Percentiles rank a stretch among this genome's conserved stretches.
Conservation (phyloP, 352 stramenopile genomes). For the Lagenidium giganteum region DNA sequence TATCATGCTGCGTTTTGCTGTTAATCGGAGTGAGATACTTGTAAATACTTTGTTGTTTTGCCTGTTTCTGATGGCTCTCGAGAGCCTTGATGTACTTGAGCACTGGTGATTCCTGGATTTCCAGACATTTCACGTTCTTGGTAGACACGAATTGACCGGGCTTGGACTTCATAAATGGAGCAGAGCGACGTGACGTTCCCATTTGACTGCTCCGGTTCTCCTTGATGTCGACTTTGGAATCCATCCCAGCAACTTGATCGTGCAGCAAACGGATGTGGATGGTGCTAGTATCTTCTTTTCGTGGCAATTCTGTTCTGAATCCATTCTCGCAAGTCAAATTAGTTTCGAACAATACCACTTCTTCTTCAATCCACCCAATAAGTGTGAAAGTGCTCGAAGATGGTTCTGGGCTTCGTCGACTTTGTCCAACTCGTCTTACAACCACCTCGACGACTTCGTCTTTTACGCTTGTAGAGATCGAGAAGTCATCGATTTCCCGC, state of each 20-base stretch:
- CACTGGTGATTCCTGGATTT: constrained; percentile 25
- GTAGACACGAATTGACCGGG: no score
- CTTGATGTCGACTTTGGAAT: constrained; percentile 9
- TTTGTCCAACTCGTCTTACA: no score
- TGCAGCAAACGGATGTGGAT: constrained; percentile 14
- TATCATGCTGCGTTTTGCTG: background rate
- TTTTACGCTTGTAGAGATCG: no score
- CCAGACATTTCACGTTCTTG: background rate
- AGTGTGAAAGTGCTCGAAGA: no score
- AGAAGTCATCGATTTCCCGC: no score
- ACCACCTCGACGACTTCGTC: no score
- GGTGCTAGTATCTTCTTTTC: no score
- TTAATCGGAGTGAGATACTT: constrained; percentile 27
- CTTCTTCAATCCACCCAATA: no score
- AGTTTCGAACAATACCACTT: background rate
- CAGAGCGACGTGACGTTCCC: background rate
- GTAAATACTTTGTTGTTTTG: constrained; percentile 40
- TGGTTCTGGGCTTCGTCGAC: no score
- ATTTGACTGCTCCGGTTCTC: background rate
- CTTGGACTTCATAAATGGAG: background rate
- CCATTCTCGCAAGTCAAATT: background rate
- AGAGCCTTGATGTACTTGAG: constrained; percentile 42
- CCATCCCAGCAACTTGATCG: constrained; percentile 16
- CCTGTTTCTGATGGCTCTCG: constrained; percentile 34
- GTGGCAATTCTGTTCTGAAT: background rate